These are phyloP conservation scores for Mallotus nudiflorus DNA, from an alignment of 345 rosid species.

Conservation along the genomic window DNA sequence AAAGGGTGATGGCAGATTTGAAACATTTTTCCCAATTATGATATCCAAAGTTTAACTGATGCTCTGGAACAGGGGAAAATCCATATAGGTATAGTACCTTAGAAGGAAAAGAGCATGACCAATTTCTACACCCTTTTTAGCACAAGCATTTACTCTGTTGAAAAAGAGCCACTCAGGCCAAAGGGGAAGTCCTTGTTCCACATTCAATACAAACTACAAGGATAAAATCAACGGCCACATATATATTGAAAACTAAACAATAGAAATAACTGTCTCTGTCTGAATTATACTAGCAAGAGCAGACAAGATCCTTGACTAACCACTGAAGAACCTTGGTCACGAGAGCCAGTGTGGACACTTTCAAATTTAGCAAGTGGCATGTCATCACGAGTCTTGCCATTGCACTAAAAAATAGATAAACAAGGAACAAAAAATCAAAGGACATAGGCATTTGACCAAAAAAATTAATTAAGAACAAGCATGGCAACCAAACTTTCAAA, in stretches of 20 bases:
- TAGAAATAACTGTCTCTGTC: neutral
- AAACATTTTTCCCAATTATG: neutral
- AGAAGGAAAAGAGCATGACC: constrained; percentile 75
- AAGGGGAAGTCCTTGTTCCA: constrained; percentile 94
- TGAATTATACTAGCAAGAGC: neutral
- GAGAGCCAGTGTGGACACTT: constrained; percentile 85
- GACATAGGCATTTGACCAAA: constrained; percentile 3
- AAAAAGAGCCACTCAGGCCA: constrained; percentile 84
- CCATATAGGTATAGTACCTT: constrained; percentile 42
- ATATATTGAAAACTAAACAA: neutral
- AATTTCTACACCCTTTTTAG: constrained; percentile 69
- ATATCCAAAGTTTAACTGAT: neutral
- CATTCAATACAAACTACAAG: constrained; percentile 73
- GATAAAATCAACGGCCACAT: constrained; percentile 17
- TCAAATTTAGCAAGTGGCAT: constrained; percentile 78
- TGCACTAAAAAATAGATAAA: constrained; percentile 39
- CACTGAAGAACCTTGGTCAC: constrained; percentile 90
- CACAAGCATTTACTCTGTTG: constrained; percentile 82
- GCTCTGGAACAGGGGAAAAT: neutral
- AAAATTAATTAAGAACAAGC: neutral
- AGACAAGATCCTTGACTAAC: constrained; percentile 37
- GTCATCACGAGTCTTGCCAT: constrained; percentile 79
- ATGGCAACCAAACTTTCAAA: neutral
- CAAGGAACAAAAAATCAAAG: constrained; percentile 17
- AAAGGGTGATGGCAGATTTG: no score